These are phyloP conservation scores for Benincasa hispida DNA, from an alignment of 306 rosid species.

Conservation along the genomic window DNA sequence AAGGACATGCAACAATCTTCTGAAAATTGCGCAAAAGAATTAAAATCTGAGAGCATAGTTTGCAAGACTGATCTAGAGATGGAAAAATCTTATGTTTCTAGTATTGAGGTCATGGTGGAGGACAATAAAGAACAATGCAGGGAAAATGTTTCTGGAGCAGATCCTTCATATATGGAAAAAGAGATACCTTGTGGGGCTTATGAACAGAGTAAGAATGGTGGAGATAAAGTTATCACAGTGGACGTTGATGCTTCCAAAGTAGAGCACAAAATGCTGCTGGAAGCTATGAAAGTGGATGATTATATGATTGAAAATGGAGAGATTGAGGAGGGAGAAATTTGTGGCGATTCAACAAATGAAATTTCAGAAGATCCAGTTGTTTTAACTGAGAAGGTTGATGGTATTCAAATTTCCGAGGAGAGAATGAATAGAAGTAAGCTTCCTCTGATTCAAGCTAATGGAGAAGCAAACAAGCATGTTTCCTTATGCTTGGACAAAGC, in stretches of 20 bases:
- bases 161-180: conserved; percentile 12
- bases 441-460: conserved; percentile 14
- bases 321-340: conserved; percentile 77
- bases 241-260: conserved; percentile 3
- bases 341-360: conserved; percentile 31
- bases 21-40: conserved; percentile 20
- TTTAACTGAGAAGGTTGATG: conserved; percentile 17
- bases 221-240: neutral
- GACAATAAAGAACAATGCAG: conserved; percentile 17
- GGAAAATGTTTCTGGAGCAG: conserved; percentile 16
- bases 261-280: conserved; percentile 9
- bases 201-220: conserved; percentile 10
- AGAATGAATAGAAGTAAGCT: conserved; percentile 4
- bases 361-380: conserved; percentile 21
- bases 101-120: conserved; percentile 14
- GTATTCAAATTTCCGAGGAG: conserved; percentile 17
- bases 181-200: conserved; percentile 7
- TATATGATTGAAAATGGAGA: conserved; percentile 20
- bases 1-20: conserved; percentile 1
- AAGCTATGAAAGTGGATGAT: conserved; percentile 14
- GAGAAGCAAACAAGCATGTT: conserved; percentile 13
- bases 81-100: conserved; percentile 9
- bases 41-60: conserved; percentile 11
- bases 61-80: conserved; percentile 1
- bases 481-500: conserved; percentile 10